phyloP scores from a whole-genome alignment of 441 rosid species.

The Euphorbia celastroides region DNA sequence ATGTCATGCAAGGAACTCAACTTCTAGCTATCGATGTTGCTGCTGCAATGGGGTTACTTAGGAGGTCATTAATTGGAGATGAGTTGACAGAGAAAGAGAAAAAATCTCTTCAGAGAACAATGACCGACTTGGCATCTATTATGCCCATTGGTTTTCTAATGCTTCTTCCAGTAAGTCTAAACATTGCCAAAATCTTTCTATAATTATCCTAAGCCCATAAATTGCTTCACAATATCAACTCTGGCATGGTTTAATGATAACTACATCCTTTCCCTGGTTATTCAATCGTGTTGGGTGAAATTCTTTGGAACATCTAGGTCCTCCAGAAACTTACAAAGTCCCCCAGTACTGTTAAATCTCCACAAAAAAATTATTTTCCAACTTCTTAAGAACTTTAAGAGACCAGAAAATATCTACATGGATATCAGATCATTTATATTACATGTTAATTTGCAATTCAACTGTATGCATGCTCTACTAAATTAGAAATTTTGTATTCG shows the following conservation, averaged over 20 bases:
- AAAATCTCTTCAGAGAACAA: constrained; percentile 73
- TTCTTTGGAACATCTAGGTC: neutral
- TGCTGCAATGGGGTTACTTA: constrained; percentile 75
- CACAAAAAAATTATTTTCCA: neutral
- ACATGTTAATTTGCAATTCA: neutral
- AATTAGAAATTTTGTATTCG: constrained; percentile 16
- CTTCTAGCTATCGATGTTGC: constrained; percentile 89
- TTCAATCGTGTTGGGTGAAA: neutral
- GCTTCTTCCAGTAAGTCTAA: constrained; percentile 93
- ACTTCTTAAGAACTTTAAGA: too few relatives aligned
- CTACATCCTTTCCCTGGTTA: too few relatives aligned
- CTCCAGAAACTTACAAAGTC: neutral
- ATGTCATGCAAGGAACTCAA: constrained; percentile 97
- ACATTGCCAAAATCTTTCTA: neutral
- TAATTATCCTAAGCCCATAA: too few relatives aligned
- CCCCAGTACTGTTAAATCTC: neutral
- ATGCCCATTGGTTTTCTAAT: constrained; percentile 89
- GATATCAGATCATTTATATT: too few relatives aligned
- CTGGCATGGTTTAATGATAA: too few relatives aligned
- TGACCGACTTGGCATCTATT: constrained; percentile 91
- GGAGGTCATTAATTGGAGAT: constrained; percentile 76
- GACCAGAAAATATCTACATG: neutral
- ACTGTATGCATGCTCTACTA: too few relatives aligned
- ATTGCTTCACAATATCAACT: too few relatives aligned
- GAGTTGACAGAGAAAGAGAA: constrained; percentile 87